Evolutionary conservation across 352 stramenopile species (phyloP).

Genomic region (Phytophthora pistaciae): DNA sequence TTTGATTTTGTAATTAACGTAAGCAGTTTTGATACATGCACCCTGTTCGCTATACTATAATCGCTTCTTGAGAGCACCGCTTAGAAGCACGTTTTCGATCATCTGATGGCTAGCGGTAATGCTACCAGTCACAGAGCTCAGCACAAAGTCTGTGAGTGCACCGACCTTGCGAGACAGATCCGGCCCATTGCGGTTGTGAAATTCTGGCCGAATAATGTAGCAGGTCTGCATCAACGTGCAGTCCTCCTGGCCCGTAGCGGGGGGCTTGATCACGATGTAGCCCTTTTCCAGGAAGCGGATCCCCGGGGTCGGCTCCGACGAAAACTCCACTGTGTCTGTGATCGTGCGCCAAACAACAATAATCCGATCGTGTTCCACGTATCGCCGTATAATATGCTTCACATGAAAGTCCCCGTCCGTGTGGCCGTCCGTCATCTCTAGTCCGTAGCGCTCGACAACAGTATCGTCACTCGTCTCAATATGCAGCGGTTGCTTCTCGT

Average conservation of each 20-base stretch:
- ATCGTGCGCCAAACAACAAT: conserved; percentile 51
- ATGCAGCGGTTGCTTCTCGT: conserved; percentile 48
- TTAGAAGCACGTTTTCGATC: conserved; percentile 63
- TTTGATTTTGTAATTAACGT: conserved; percentile 41
- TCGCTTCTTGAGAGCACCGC: conserved; percentile 32
- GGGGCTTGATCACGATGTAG: conserved; percentile 53
- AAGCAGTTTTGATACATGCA: no score
- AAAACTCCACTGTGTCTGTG: conserved; percentile 50
- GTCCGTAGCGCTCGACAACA: conserved; percentile 42
- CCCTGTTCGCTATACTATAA: no score
- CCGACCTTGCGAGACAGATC: conserved; percentile 48
- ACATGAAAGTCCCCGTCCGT: conserved; percentile 49
- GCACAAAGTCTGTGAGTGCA: conserved; percentile 58
- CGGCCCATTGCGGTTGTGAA: conserved; percentile 34
- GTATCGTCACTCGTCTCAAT: conserved; percentile 45
- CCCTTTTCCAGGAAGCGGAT: conserved; percentile 51
- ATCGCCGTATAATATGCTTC: conserved; percentile 45
- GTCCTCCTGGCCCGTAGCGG: conserved; percentile 27
- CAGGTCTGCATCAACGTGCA: conserved; percentile 53
- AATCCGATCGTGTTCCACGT: conserved; percentile 42
- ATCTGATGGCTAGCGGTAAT: conserved; percentile 58
- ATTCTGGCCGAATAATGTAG: conserved; percentile 50
- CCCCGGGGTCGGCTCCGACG: conserved; percentile 35
- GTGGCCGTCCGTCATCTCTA: conserved; percentile 40
- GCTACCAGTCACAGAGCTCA: conserved; percentile 49